Evolutionary conservation across 2,329 filamentous ascomycete genomes (phyloP).

Genomic region (Botryotinia convoluta): DNA sequence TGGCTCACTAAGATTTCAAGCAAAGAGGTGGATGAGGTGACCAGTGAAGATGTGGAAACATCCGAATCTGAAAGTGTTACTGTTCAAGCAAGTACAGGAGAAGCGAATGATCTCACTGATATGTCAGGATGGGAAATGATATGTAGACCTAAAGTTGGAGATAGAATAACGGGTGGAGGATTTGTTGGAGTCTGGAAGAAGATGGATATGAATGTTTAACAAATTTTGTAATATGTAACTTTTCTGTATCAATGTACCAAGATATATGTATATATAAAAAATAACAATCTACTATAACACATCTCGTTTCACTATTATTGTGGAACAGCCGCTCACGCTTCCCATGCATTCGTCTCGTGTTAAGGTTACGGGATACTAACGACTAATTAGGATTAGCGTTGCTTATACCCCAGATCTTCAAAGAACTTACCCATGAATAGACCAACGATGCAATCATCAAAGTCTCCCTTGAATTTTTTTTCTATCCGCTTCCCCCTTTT

Average conservation of each 20-base stretch:
- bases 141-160: conserved; percentile 52
- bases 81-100: background rate
- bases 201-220: conserved; percentile 20
- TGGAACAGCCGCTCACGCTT: background rate
- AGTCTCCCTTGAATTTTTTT: background rate
- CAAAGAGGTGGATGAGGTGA: background rate
- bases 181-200: conserved; percentile 48
- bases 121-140: conserved; percentile 44
- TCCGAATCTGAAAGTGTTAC: background rate
- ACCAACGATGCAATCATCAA: background rate
- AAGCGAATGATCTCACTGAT: background rate
- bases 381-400: background rate
- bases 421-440: conserved; percentile 2
- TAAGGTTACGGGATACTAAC: background rate
- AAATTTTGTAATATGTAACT: background rate
- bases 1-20: background rate
- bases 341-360: background rate
- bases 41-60: background rate
- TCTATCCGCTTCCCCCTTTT: too few species aligned
- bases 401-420: conserved; percentile 20
- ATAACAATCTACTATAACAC: background rate
- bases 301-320: background rate
- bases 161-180: conserved; percentile 47
- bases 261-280: background rate
- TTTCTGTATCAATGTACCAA: background rate